Percentiles rank a stretch among this genome's conserved stretches.
These are phyloP conservation scores for Ceratocystis alfenasii DNA, from an alignment of 2,329 filamentous ascomycete species.

Conservation along the genomic window DNA sequence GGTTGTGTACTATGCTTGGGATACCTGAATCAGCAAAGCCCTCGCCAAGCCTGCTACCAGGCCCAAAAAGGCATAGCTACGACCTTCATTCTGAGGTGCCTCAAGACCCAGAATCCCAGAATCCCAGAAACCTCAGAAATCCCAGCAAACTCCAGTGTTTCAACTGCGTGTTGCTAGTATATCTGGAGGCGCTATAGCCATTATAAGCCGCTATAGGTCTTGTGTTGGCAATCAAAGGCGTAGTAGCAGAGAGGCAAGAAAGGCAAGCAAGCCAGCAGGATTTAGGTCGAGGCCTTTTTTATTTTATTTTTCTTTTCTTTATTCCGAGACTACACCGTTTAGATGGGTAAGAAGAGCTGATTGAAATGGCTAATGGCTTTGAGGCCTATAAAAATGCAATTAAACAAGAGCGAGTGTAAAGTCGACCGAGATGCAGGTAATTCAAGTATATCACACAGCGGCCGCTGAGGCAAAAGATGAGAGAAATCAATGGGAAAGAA, in stretches of 20 bases:
- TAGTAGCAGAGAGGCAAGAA: background rate
- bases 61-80: background rate
- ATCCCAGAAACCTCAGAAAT: background rate
- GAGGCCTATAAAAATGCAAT: too few relatives aligned
- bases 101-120: background rate
- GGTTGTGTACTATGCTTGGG: background rate
- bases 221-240: background rate
- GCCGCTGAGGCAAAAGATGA: background rate
- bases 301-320: background rate
- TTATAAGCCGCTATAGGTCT: background rate
- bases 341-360: too few relatives aligned
- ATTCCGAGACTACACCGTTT: background rate
- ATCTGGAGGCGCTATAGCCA: background rate
- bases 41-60: background rate
- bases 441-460: background rate
- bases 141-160: background rate
- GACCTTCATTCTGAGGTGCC: background rate
- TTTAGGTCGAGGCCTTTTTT: background rate
- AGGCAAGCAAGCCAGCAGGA: background rate
- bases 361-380: too few relatives aligned
- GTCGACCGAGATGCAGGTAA: background rate
- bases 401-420: background rate
- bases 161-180: background rate
- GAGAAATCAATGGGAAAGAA: too few relatives aligned
- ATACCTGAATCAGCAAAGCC: background rate